Base-by-base conservation (phyloP, 1,284 basidiomycete species). In the Rhodotorula sp. region DNA sequence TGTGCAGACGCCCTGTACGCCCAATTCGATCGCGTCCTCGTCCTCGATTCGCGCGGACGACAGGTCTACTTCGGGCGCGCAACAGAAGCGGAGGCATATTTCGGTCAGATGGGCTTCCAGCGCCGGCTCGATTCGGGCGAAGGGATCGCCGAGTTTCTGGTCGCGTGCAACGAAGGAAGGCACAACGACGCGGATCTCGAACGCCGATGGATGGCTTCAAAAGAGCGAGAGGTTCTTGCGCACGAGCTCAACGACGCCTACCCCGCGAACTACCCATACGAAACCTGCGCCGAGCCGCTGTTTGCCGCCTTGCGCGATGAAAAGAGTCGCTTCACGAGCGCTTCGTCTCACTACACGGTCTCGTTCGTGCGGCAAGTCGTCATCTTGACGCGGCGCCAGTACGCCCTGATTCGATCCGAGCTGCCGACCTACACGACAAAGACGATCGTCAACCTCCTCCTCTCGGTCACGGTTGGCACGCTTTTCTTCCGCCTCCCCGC, bases 21-120 rank as follows among this genome's bases (percentile, higher is more conserved):
- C 12, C 60, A 66, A 60, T 90, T 91, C 70, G 87, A 90, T 82
- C 88, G 81, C 76, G 87, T 83, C 48, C 73, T 78, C 72, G 86
- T 95, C 30, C 83, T 95, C 64, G 87, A 92, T 80, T 83, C 91
- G 79, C 58, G 67, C 1, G 93, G 93, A 17, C 88, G 71, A 30
- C 88, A 91, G 79, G 90, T 91, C 53, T 95, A 87, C 84, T 92
- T 87, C 79, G 93, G 93, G 8, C 86, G 87, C 12, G 85, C 87
- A 1, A 80, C 80, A 82, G 85, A 88, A 66, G 93, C 92, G 22
- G 88, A 90, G 62, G 82, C 83, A 5, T 94, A 92, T 82, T 93
- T 93, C 75, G 85, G 90, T 77, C 80, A 83, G 58, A 84, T 94
- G 67, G 93, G 93, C 14, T 60, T 76, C 64, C n/a, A 70, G 77